phyloP scores from a whole-genome alignment of 2,329 filamentous ascomycete species.

The Colletotrichum truncatum region DNA sequence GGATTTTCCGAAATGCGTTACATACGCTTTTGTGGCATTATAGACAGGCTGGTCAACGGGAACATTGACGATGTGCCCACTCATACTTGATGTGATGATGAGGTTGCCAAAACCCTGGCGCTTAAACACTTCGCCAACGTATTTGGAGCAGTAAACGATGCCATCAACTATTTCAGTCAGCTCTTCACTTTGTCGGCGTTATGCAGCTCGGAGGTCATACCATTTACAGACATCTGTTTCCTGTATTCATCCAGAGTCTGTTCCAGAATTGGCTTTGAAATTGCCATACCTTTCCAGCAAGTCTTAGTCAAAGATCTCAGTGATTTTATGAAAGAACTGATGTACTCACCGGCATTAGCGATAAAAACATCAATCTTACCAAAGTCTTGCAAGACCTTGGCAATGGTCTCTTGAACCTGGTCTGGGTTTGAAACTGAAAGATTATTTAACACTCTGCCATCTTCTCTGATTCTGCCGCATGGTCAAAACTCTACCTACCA shows the following conservation, averaged over 20 bases:
- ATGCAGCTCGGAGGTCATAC: constrained; percentile 39
- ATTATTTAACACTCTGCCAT: not conserved
- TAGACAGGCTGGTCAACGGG: constrained; percentile 55
- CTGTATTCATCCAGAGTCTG: constrained; percentile 60
- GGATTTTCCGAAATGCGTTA: constrained; percentile 64
- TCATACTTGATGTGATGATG: constrained; percentile 62
- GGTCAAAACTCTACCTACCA: constrained; percentile 34
- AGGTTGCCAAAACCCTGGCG: constrained; percentile 56
- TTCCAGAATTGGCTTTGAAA: constrained; percentile 64
- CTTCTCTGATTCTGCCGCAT: not conserved
- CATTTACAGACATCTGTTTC: constrained; percentile 62
- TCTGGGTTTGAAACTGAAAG: constrained; percentile 49
- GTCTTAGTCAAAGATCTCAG: fast-evolving
- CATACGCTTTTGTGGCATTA: constrained; percentile 64
- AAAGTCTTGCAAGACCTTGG: constrained; percentile 47
- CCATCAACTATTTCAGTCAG: constrained; percentile 48
- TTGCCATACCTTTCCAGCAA: constrained; percentile 49
- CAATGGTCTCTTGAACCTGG: constrained; percentile 43
- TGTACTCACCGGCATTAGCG: constrained; percentile 49
- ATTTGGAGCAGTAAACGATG: constrained; percentile 54
- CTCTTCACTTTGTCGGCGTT: no score
- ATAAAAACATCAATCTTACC: constrained; percentile 52
- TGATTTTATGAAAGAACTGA: fast-evolving
- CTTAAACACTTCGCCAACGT: constrained; percentile 52
- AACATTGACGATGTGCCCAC: constrained; percentile 59